Conservation (phyloP, 1,284 basidiomycete species). For the Phylloporus sp. region DNA sequence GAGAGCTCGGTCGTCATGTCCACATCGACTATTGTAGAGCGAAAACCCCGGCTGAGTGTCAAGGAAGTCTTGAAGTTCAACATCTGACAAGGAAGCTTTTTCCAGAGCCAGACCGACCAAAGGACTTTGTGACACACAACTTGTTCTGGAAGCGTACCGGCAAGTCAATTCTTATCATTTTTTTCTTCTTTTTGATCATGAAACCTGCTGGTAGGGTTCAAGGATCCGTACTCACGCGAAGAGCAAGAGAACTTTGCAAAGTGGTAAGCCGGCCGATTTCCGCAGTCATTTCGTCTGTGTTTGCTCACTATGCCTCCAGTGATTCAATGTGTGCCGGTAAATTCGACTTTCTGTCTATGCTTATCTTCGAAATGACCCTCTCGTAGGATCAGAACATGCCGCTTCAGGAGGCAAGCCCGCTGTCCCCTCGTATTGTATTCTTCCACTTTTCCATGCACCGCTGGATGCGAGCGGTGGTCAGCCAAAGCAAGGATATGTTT, state of each 20-base stretch:
- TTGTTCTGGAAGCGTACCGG: slow-evolving; percentile 64
- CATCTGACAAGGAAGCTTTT: slow-evolving; percentile 52
- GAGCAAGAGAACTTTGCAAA: slow-evolving; percentile 59
- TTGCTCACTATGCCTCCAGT: slow-evolving; percentile 7
- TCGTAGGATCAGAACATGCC: slow-evolving; percentile 49
- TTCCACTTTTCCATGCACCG: slow-evolving; percentile 62
- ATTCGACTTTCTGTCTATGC: slow-evolving; percentile 1
- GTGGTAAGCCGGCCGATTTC: slow-evolving; percentile 53
- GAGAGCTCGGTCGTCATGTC: slow-evolving; percentile 48
- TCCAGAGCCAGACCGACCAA: slow-evolving; percentile 53
- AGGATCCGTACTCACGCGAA: slow-evolving; percentile 64
- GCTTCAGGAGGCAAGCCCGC: slow-evolving; percentile 49
- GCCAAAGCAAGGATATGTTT: slow-evolving; percentile 56
- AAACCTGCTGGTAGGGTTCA: slow-evolving; percentile 21
- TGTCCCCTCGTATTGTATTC: slow-evolving; percentile 59
- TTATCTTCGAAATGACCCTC: not conserved
- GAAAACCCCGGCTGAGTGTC: slow-evolving; percentile 42
- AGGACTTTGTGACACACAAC: slow-evolving; percentile 63
- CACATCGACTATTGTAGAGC: slow-evolving; percentile 66
- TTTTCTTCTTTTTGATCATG: not conserved
- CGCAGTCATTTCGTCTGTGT: not conserved
- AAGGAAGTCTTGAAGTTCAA: slow-evolving; percentile 49
- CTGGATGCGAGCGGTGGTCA: slow-evolving; percentile 34
- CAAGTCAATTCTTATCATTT: slow-evolving; percentile 46
- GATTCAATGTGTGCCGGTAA: slow-evolving; percentile 59